These are phyloP conservation scores for Stromatinia cepivora DNA, from an alignment of 2,329 filamentous ascomycete species.

Conservation along the genomic window DNA sequence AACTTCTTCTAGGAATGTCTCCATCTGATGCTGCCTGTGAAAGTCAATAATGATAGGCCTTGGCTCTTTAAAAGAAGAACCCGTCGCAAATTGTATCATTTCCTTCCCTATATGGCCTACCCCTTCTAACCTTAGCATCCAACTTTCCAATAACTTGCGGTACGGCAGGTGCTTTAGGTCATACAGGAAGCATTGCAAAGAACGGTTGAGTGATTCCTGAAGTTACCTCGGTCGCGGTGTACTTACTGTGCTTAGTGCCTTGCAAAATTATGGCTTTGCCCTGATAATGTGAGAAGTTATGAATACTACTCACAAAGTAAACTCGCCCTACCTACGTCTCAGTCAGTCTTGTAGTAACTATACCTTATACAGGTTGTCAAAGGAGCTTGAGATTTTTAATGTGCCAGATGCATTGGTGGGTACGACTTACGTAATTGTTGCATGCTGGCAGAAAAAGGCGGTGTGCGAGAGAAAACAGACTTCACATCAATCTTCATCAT, in stretches of 20 bases:
- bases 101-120: neutral
- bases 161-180: too few species aligned
- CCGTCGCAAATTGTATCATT: neutral
- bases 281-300: too few species aligned
- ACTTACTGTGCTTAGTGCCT: too few species aligned
- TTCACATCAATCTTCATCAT: constrained; percentile 1
- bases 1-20: neutral
- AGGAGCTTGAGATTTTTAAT: neutral
- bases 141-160: neutral
- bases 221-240: too few species aligned
- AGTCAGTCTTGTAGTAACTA: neutral
- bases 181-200: too few species aligned
- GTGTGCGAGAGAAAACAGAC: neutral
- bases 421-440: neutral
- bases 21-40: neutral
- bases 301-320: too few species aligned
- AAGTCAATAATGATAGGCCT: neutral
- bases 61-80: neutral
- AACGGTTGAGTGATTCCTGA: too few species aligned
- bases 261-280: too few species aligned
- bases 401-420: neutral
- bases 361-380: neutral
- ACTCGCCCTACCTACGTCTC: too few species aligned
- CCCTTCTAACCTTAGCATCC: neutral
- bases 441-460: neutral